phyloP scores from a whole-genome alignment of 1,284 basidiomycete genomes.

The Ustilago nuda region DNA sequence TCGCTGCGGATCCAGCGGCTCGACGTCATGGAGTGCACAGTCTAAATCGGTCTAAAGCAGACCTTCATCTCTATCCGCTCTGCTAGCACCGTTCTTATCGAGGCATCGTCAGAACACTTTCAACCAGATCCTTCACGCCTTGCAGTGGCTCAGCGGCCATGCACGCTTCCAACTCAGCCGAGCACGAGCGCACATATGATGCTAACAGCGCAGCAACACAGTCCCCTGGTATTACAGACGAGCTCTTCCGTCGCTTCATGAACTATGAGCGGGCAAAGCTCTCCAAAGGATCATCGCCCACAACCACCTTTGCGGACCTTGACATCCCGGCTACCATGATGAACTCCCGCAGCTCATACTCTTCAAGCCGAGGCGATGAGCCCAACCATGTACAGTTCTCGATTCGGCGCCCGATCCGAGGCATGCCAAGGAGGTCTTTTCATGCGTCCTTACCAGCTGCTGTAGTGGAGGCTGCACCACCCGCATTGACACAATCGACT shows the following conservation, averaged over 20 bases:
- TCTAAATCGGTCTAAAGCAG: not conserved
- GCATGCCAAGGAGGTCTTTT: conserved; percentile 15
- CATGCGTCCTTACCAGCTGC: not conserved
- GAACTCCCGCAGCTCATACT: not conserved
- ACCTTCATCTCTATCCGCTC: conserved; percentile 2
- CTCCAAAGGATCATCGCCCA: not conserved
- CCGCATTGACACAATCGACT: not conserved
- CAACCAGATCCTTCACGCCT: conserved; percentile 9
- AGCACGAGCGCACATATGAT: not conserved
- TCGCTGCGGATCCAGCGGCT: not conserved
- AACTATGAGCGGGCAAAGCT: conserved; percentile 15
- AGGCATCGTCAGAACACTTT: not conserved
- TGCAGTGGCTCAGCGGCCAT: conserved; percentile 5
- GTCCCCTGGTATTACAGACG: conserved; percentile 22
- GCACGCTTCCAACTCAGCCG: conserved; percentile 4
- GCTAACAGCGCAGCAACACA: not conserved
- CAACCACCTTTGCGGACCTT: not conserved
- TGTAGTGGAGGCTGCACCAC: not conserved
- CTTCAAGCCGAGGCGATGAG: not conserved
- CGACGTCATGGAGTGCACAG: not conserved
- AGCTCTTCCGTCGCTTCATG: conserved; percentile 40
- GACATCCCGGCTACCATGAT: not conserved
- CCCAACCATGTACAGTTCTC: not conserved
- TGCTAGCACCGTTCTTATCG: not conserved
- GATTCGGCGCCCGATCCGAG: conserved; percentile 15